phyloP scores from a whole-genome alignment of 2,329 filamentous ascomycete species.

The Stachybotrys chlorohalonatus region DNA sequence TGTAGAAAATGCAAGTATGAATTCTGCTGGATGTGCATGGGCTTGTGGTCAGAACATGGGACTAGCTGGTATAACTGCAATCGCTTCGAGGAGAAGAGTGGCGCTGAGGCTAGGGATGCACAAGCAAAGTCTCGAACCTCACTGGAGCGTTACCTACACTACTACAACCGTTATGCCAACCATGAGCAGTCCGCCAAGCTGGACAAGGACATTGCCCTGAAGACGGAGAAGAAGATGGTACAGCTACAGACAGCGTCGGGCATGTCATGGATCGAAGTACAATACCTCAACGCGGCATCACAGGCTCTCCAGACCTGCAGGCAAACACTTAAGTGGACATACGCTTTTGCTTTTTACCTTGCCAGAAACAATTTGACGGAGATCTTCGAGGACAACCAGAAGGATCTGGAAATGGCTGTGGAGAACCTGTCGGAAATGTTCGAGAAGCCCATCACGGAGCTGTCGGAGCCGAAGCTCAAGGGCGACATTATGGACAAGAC shows the following conservation, averaged over 20 bases:
- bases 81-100: constrained; percentile 91
- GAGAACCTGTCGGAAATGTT: constrained; percentile 99
- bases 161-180: constrained; percentile 98
- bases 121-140: constrained; percentile 87
- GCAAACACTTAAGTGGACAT: constrained; percentile 99
- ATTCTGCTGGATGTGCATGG: constrained; percentile 99
- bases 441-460: constrained; percentile 85
- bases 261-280: constrained; percentile 98
- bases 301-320: constrained; percentile 91
- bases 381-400: constrained; percentile 98
- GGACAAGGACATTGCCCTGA: constrained; percentile 90
- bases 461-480: constrained; percentile 82
- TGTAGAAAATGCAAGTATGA: constrained; percentile 93
- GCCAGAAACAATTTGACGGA: constrained; percentile 89
- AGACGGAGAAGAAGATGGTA: constrained; percentile 99
- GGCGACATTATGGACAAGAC: constrained; percentile 99
- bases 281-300: constrained; percentile 89
- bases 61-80: constrained; percentile 99
- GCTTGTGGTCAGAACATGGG: constrained; percentile 94
- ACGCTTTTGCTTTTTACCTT: constrained; percentile 97
- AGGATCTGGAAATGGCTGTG: constrained; percentile 93
- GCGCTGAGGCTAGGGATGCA: constrained; percentile 78
- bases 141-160: constrained; percentile 92
- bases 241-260: constrained; percentile 87
- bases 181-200: constrained; percentile 96